phyloP scores from a whole-genome alignment of 257 asterid species.

The Solanum corneliomulleri region DNA sequence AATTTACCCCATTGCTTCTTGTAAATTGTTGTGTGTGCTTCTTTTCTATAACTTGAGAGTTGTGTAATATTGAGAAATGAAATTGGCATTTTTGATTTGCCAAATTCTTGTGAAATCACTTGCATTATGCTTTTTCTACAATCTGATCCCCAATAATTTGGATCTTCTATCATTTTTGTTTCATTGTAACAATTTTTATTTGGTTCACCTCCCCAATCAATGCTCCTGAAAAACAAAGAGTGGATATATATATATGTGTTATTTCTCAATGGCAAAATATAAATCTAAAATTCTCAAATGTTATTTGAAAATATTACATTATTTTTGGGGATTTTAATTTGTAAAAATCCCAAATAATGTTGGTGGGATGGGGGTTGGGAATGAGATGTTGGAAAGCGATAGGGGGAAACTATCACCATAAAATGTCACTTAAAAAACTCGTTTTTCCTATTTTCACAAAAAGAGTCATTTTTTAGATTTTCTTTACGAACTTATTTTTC shows the following conservation, averaged over 20 bases:
- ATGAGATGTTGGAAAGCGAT: neutral
- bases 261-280: neutral
- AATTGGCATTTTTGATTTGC: conserved; percentile 37
- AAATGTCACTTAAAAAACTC: neutral
- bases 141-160: conserved; percentile 1
- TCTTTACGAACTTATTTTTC: neutral
- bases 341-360: neutral
- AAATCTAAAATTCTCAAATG: neutral
- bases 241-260: neutral
- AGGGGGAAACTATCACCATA: neutral
- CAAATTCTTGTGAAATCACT: neutral
- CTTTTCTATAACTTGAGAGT: conserved; percentile 52
- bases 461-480: neutral
- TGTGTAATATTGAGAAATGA: conserved; percentile 51
- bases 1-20: conserved; percentile 36
- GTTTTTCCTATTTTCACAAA: neutral
- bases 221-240: neutral
- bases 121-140: neutral
- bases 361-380: neutral
- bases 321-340: neutral
- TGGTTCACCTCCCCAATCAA: neutral
- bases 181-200: neutral
- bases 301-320: neutral
- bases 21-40: conserved; percentile 70
- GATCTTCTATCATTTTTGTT: neutral